Evolutionary conservation across 257 asterid species (phyloP), one percentile per base, ranked within the genome.

Genomic region (Solanum pimpinellifolium): DNA sequence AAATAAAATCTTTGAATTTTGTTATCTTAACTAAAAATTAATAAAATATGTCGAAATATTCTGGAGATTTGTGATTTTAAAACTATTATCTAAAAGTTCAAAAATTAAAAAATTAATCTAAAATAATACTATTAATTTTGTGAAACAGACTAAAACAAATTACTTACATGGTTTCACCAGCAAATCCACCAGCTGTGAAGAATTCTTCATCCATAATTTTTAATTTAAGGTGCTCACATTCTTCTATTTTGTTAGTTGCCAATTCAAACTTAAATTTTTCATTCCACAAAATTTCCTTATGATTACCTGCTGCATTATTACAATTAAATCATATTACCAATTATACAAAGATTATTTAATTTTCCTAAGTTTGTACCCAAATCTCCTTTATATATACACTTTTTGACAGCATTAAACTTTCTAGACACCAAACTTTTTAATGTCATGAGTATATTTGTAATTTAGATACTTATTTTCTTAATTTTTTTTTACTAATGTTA

Each of bases 141-240:
- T 14, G 4, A 56, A 56, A 56, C 2, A 3, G 65, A 56, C 65
- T 56, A 62, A 62, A 11, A 23, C 6, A 5, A 39, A 77, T 7
- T 29, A 0, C 41, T 47, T 93, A 93, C 99, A 77, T 86, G 60
- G 97, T 94, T 91, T 96, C 93, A 35, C 99, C 99, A 8, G 93
- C 94, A 88, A 89, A 87, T 88, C 89, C 89, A 69, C 73, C 92
- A 21, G 87, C 90, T 11, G 85, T 49, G 87, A 94, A 91, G 80
- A 85, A 88, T 46, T 91, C 91, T 87, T 93, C 93, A 33, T 92
- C 92, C 93, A 95, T 91, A 74, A 96, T 94, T 87, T 78, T 92
- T 37, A 96, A 87, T 84, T 91, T 93, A 82, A 96, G 95, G 91
- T 93, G 89, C 90, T 88, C 89, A 56, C 89, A 87, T 35, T 88